Percentiles rank a stretch among this genome's conserved stretches.
phyloP scores from a whole-genome alignment of 2,329 filamentous ascomycete species.

The Ophiognomonia clavigignenti-juglandacearum region DNA sequence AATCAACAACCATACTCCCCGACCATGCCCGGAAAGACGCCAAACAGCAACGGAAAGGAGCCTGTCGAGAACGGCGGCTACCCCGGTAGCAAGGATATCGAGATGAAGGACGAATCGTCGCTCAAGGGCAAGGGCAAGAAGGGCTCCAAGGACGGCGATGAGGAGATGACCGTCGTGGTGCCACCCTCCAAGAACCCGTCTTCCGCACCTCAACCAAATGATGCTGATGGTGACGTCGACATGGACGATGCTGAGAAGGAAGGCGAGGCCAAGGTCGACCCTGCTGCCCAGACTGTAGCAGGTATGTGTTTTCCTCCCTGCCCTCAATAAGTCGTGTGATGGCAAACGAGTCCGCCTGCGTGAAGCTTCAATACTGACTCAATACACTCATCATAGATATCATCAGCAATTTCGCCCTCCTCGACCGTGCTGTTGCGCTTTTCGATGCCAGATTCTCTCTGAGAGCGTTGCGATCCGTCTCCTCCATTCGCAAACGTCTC shows the following conservation, averaged over 20 bases:
- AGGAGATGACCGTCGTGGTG: slow-evolving; percentile 78
- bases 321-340: not conserved
- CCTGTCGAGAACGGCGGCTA: slow-evolving; percentile 61
- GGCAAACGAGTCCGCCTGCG: not conserved
- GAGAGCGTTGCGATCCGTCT: slow-evolving; percentile 89
- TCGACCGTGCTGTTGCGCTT: slow-evolving; percentile 85
- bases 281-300: slow-evolving; percentile 53
- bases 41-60: slow-evolving; percentile 67
- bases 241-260: slow-evolving; percentile 61
- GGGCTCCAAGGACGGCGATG: slow-evolving; percentile 60
- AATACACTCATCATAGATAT: slow-evolving; percentile 60
- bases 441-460: slow-evolving; percentile 96
- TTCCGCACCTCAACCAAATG: slow-evolving; percentile 50
- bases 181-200: slow-evolving; percentile 65
- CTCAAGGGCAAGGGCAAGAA: slow-evolving; percentile 64
- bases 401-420: slow-evolving; percentile 84
- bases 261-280: slow-evolving; percentile 54
- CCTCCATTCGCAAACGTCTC: slow-evolving; percentile 87
- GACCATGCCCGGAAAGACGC: slow-evolving; percentile 68
- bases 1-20: slow-evolving; percentile 11
- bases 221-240: slow-evolving; percentile 64
- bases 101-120: slow-evolving; percentile 55
- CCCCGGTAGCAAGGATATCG: slow-evolving; percentile 63
- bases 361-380: slow-evolving; percentile 3
- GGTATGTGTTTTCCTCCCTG: slow-evolving; percentile 38